These are phyloP conservation scores for Tolypocladium amazonense DNA, from an alignment of 2,329 filamentous ascomycete genomes.

Conservation along the genomic window DNA sequence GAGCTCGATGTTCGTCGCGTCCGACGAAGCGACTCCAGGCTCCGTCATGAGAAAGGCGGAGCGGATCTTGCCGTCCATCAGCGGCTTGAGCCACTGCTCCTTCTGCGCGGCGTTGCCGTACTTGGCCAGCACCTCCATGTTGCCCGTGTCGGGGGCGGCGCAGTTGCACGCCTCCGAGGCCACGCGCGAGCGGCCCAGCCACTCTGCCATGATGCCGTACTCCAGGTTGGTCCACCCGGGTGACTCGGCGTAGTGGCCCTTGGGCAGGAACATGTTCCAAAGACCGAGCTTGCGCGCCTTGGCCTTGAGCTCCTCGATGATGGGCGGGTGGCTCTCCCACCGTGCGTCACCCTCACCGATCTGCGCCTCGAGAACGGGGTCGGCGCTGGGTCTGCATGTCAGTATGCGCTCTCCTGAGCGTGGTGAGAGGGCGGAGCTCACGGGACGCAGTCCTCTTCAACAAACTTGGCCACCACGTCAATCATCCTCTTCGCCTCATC, in stretches of 20 bases:
- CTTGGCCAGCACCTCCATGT: slow-evolving; percentile 92
- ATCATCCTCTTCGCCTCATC: slow-evolving; percentile 75
- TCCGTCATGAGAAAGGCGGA: slow-evolving; percentile 94
- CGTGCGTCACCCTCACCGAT: slow-evolving; percentile 64
- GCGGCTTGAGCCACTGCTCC: slow-evolving; percentile 67
- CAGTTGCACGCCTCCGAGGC: slow-evolving; percentile 87
- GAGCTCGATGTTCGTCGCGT: slow-evolving; percentile 88
- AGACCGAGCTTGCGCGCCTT: slow-evolving; percentile 75
- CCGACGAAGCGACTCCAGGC: slow-evolving; percentile 75
- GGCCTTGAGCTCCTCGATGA: slow-evolving; percentile 83
- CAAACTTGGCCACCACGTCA: slow-evolving; percentile 87
- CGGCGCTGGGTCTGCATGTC: slow-evolving; percentile 42
- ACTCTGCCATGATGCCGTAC: slow-evolving; percentile 96
- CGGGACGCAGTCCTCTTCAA: slow-evolving; percentile 90
- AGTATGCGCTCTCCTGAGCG: background rate
- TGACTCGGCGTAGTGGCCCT: slow-evolving; percentile 89
- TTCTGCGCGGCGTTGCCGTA: slow-evolving; percentile 84
- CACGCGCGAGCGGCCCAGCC: slow-evolving; percentile 73
- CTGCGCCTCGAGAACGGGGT: slow-evolving; percentile 70
- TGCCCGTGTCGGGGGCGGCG: slow-evolving; percentile 82
- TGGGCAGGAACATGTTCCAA: slow-evolving; percentile 98
- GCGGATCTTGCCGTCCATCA: slow-evolving; percentile 76
- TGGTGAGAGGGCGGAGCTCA: slow-evolving; percentile 22
- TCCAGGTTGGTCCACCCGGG: slow-evolving; percentile 92
- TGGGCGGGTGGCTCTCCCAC: slow-evolving; percentile 68